Evolutionary conservation across 2,329 filamentous ascomycete genomes (phyloP).

Genomic region (Pseudogymnoascus sp.): DNA sequence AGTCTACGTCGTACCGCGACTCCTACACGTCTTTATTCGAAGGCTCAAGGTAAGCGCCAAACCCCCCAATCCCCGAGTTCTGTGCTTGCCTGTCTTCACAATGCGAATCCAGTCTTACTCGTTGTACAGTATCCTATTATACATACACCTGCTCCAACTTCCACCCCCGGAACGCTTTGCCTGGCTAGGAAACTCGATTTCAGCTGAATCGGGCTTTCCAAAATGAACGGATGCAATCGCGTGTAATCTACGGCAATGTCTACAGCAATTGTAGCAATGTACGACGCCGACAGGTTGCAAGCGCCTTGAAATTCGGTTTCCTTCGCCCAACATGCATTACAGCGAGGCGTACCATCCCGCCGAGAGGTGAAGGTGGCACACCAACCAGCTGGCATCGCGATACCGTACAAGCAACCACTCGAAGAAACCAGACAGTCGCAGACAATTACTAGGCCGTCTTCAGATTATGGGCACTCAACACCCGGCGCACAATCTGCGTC

Average conservation of each 20-base stretch:
- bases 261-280: neutral
- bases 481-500: neutral
- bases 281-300: neutral
- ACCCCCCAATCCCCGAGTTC: neutral
- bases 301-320: neutral
- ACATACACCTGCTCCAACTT: neutral
- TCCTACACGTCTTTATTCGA: neutral
- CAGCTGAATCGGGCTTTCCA: slow-evolving; percentile 14
- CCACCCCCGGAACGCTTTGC: neutral
- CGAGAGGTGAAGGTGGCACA: neutral
- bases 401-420: neutral
- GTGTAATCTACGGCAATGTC: slow-evolving; percentile 20
- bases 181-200: neutral
- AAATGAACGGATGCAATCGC: slow-evolving; percentile 30
- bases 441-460: neutral
- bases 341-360: neutral
- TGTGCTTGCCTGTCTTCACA: neutral
- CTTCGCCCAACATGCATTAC: neutral
- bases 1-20: neutral
- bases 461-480: neutral
- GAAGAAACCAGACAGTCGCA: neutral
- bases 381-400: no score
- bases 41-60: neutral
- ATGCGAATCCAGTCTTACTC: neutral
- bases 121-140: neutral